A percentile compares a stretch with the other conserved stretches of the same genome.
Evolutionary conservation across 495 filamentous ascomycete species (phyloP).

Genomic region (Xylaria sp.): DNA sequence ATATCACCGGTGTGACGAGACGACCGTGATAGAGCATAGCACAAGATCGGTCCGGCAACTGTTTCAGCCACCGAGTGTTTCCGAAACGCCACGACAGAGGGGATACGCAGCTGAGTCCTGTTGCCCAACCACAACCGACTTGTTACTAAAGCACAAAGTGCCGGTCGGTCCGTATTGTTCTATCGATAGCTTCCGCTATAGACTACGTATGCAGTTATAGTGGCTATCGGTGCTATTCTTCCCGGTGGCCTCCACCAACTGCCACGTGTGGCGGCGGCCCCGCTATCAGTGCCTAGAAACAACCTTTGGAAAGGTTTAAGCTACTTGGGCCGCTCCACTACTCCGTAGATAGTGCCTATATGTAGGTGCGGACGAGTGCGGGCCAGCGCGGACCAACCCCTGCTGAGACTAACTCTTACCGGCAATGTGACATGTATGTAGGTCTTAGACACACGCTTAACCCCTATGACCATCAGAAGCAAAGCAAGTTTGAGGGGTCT

Average conservation of each 20-base stretch:
- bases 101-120: background rate
- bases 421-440: background rate
- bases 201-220: background rate
- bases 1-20: background rate
- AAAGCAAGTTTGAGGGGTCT: background rate
- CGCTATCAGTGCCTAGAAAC: conserved; percentile 2
- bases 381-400: background rate
- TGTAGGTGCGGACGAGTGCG: conserved; percentile 10
- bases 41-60: background rate
- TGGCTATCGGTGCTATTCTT: background rate
- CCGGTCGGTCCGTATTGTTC: background rate
- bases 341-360: no score
- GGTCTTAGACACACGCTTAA: background rate
- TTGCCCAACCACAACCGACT: background rate
- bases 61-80: background rate
- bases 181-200: background rate
- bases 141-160: background rate
- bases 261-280: conserved; percentile 2
- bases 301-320: background rate
- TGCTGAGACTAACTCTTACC: background rate
- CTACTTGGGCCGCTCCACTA: background rate
- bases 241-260: background rate
- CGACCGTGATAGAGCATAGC: background rate
- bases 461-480: background rate
- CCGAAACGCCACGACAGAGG: background rate